Evolutionary conservation across 108 stramenopile species (phyloP), one percentile per base, ranked within the genome.

Genomic region (Fragilariopsis cylindrus): DNA sequence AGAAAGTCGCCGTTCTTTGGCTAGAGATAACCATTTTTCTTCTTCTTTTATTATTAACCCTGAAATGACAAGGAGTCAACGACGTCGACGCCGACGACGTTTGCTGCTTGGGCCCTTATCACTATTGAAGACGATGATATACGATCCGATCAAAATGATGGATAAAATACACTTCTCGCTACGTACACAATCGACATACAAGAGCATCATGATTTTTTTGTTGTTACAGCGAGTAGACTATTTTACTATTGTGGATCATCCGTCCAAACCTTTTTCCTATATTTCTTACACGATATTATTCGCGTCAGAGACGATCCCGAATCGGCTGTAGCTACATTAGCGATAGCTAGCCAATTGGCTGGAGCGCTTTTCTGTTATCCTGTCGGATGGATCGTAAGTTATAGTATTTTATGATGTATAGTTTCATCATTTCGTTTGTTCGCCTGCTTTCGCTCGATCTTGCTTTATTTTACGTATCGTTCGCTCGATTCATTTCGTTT

Each of bases 231-330:
- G 18, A 84, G 82, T 21, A 76, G 90, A 55, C 63, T 84, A 3
- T 88, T 85, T 65, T 90, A 90, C 75, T 90, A 90, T 72, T 81
- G 84, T 53, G 90, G 90, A 40, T 78, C 83, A 12, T 85, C 84
- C 9, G 69, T 74, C 13, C 85, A 87, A 76, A 85, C 84, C 1
- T 78, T 71, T 45, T 63, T 73, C 60, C 40, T 73, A 4, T 63
- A 73, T 48, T 82, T 79, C 69, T 12, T 86, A 8, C 84, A 82
- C 48, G 87, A 88, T 50, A 72, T 85, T 46, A 76, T 88, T 52
- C 60, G 66, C 11, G 65, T 75, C 21, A 70, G 50, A 48, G 74
- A 85, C 44, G 53, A 87, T 74, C 69, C 85, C 2, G 77, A 85
- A 53, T 58, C 77, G 44, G 78, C 82, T 15, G 84, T 88, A 1